Conservation (phyloP, 1,284 basidiomycete species). For the Polyporus tsugae region DNA sequence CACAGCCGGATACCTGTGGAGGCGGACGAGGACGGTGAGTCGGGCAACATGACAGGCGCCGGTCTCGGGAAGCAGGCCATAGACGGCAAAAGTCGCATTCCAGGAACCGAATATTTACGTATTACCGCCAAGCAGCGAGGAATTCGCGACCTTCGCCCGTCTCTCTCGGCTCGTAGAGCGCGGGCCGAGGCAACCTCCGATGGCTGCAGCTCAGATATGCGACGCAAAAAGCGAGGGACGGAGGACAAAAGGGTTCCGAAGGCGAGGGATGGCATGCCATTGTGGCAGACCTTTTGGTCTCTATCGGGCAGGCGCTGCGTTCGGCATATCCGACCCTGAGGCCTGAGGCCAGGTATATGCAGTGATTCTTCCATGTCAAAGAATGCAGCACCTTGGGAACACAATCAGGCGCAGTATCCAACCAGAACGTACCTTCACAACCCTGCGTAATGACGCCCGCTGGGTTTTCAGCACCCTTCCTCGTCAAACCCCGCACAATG, state of each 20-base stretch:
- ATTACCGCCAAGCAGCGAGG: not conserved
- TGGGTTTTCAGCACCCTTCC: not conserved
- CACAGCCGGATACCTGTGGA: not conserved
- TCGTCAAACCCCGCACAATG: not conserved
- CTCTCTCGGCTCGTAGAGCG: not conserved
- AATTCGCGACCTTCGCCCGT: not conserved
- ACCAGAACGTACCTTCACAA: conserved; percentile 1
- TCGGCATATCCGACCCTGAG: not conserved
- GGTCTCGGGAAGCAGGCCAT: not conserved
- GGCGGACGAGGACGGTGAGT: not conserved
- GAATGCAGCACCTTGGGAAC: not conserved
- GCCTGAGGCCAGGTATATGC: not conserved
- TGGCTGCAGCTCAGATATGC: not conserved
- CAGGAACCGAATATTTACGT: not conserved
- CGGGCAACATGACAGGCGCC: not conserved
- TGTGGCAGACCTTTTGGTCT: conserved; percentile 1
- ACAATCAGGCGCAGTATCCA: not conserved
- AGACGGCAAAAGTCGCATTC: not conserved
- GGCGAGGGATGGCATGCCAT: not conserved
- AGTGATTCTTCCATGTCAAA: not conserved
- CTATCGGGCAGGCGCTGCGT: not conserved
- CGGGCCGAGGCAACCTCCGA: not conserved
- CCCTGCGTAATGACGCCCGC: not conserved
- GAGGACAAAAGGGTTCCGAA: not conserved
- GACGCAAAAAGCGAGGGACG: not conserved